phyloP scores from a whole-genome alignment of 2,329 filamentous ascomycete species.

The Fusarium sororula region DNA sequence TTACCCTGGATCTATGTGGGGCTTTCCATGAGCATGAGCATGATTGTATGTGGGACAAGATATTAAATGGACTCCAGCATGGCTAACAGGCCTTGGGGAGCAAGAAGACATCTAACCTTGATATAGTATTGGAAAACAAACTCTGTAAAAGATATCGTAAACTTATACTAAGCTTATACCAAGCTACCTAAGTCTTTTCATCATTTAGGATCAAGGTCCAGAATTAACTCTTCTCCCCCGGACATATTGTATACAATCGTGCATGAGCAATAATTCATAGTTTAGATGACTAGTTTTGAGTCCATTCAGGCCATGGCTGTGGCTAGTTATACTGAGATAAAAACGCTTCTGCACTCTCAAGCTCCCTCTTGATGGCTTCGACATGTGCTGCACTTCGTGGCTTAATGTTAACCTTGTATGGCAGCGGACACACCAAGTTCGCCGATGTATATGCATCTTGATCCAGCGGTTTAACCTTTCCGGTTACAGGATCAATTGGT shows the following conservation, averaged over 20 bases:
- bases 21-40: not conserved
- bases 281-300: fast-evolving
- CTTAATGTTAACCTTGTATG: not conserved
- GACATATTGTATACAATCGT: too few species aligned
- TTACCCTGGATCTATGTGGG: not conserved
- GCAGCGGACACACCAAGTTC: not conserved
- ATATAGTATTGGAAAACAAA: not conserved
- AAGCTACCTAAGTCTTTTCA: too few species aligned
- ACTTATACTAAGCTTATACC: too few species aligned
- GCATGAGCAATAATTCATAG: not conserved
- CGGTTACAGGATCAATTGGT: not conserved
- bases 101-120: not conserved
- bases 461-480: not conserved
- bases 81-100: not conserved
- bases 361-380: not conserved
- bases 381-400: not conserved
- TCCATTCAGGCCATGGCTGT: fast-evolving
- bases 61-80: not conserved
- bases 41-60: not conserved
- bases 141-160: too few species aligned
- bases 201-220: too few species aligned
- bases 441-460: not conserved
- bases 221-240: fast-evolving
- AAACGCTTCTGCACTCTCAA: not conserved
- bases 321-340: not conserved